These are phyloP conservation scores for Cryptosporidium viatorum DNA, from an alignment of 169 alveolate genomes.

Conservation along the genomic window DNA sequence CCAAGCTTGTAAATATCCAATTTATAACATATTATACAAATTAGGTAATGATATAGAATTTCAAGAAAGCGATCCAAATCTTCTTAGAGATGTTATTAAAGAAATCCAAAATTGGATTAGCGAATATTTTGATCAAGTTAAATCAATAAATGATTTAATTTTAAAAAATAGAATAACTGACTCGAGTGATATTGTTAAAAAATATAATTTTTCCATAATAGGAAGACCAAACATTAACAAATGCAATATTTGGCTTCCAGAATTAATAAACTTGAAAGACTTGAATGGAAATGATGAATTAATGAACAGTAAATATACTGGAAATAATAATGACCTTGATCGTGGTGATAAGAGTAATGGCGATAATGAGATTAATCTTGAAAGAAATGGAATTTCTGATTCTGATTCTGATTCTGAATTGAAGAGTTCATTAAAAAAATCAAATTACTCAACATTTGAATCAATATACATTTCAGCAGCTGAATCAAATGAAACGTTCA, in stretches of 20 bases:
- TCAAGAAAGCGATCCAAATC: constrained; percentile 13
- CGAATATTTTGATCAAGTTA: constrained; percentile 17
- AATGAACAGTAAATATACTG: not conserved
- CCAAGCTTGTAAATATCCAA: constrained; percentile 43
- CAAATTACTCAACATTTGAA: not conserved
- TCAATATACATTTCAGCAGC: constrained; percentile 38
- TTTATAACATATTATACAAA: constrained; percentile 21
- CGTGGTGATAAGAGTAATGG: no score
- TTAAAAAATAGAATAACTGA: not conserved
- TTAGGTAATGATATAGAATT: constrained; percentile 37
- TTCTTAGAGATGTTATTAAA: constrained; percentile 19
- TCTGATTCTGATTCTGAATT: not conserved
- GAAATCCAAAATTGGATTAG: constrained; percentile 23
- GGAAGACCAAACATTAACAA: constrained; percentile 42
- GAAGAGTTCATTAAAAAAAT: not conserved
- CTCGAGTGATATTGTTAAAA: not conserved
- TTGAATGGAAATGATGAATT: not conserved
- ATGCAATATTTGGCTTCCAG: constrained; percentile 67
- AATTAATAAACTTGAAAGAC: constrained; percentile 4
- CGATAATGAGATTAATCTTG: no score
- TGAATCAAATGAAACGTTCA: constrained; percentile 29
- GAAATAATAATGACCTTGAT: no score
- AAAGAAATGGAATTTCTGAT: not conserved
- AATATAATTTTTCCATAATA: not conserved
- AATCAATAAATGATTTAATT: not conserved